Conservation (phyloP, 116 monocot genomes). For the Posidonia oceanica region DNA sequence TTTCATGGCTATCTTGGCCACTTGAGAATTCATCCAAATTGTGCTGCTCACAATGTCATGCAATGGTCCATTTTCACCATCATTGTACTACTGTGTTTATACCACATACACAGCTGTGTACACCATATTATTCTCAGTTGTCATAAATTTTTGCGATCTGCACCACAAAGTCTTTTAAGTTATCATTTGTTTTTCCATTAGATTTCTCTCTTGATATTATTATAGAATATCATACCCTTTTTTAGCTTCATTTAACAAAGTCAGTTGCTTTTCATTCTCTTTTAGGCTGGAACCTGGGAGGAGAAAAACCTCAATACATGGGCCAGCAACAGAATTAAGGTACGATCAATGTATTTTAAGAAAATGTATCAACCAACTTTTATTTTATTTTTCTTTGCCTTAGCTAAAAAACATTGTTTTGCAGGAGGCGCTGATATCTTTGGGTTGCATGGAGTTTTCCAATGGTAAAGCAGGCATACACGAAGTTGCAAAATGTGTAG, state of each 20-base stretch:
- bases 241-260: background rate
- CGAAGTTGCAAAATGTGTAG: constrained; percentile 74
- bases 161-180: too few species aligned
- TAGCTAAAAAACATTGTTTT: background rate
- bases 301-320: constrained; percentile 92
- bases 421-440: constrained; percentile 62
- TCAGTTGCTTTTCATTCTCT: constrained; percentile 1
- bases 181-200: too few species aligned
- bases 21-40: too few species aligned
- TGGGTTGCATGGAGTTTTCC: constrained; percentile 48
- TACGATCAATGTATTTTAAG: constrained; percentile 1
- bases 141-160: too few species aligned
- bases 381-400: background rate
- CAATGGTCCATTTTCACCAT: too few species aligned
- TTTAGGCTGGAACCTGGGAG: constrained; percentile 99
- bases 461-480: constrained; percentile 56
- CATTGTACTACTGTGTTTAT: too few species aligned
- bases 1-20: too few species aligned
- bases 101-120: too few species aligned
- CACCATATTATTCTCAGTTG: too few species aligned
- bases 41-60: too few species aligned
- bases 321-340: constrained; percentile 86
- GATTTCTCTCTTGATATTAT: background rate
- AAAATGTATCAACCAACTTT: background rate
- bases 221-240: background rate